Conservation (phyloP, 2,329 filamentous ascomycete species). For the Cordyceps militaris region DNA sequence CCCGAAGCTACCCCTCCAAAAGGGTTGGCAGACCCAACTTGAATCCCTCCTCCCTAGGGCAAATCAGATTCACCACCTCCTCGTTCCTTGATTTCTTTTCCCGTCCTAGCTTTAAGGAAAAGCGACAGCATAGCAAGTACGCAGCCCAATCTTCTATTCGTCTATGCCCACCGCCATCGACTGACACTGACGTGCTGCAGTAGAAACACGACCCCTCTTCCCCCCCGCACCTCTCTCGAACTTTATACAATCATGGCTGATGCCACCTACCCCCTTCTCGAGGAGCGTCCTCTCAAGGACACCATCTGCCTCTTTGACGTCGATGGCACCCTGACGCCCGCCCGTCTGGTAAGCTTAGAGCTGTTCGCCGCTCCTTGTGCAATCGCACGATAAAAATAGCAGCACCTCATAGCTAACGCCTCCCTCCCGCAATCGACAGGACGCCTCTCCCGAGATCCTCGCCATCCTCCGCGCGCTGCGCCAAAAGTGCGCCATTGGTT, state of each 20-base stretch:
- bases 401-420: background rate
- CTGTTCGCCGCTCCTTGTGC: background rate
- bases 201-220: background rate
- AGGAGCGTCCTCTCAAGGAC: slow-evolving; percentile 80
- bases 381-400: no score
- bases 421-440: slow-evolving; percentile 33
- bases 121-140: background rate
- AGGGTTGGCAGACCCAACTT: background rate
- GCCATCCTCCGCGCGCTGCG: slow-evolving; percentile 71
- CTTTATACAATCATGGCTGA: slow-evolving; percentile 30
- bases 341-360: slow-evolving; percentile 64
- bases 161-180: background rate
- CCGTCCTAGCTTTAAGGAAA: background rate
- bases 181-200: background rate
- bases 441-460: slow-evolving; percentile 74
- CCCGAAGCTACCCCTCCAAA: background rate
- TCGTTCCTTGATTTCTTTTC: background rate
- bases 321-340: slow-evolving; percentile 81
- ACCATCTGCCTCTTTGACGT: slow-evolving; percentile 96
- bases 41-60: background rate
- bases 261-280: slow-evolving; percentile 61
- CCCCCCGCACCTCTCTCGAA: background rate
- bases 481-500: slow-evolving; percentile 82
- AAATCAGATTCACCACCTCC: background rate
- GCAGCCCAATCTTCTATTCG: background rate